phyloP scores from a whole-genome alignment of 2,329 filamentous ascomycete genomes.

The Blastomyces silverae region DNA sequence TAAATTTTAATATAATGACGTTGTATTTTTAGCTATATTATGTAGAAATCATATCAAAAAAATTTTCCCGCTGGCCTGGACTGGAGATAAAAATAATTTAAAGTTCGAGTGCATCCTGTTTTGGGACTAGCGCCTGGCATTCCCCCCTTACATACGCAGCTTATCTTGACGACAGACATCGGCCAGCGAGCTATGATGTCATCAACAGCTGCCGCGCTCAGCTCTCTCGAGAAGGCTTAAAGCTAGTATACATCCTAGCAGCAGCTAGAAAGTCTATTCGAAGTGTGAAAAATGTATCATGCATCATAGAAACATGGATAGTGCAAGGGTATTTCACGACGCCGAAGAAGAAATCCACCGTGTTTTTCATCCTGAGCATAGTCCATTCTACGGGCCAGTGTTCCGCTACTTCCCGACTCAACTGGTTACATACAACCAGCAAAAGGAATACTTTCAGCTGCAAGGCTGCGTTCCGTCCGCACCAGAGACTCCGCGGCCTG shows the following conservation, averaged over 20 bases:
- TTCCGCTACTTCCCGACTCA: background rate
- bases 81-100: constrained; percentile 11
- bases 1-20: background rate
- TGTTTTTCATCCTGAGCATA: background rate
- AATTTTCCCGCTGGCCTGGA: background rate
- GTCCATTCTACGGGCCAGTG: background rate
- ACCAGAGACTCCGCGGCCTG: background rate
- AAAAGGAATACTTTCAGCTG: constrained; percentile 6
- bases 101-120: background rate
- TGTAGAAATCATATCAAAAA: background rate
- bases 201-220: background rate
- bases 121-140: background rate
- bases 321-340: background rate
- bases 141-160: background rate
- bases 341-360: constrained; percentile 11
- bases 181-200: background rate
- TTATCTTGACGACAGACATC: constrained; percentile 2
- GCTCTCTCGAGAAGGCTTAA: background rate
- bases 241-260: background rate
- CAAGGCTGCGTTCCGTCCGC: constrained; percentile 5
- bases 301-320: background rate
- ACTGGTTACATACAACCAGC: constrained; percentile 1
- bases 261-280: background rate
- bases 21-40: background rate
- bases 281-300: background rate